Evolutionary conservation across 441 rosid species (phyloP).

Genomic region (Theobroma grandiflorum): DNA sequence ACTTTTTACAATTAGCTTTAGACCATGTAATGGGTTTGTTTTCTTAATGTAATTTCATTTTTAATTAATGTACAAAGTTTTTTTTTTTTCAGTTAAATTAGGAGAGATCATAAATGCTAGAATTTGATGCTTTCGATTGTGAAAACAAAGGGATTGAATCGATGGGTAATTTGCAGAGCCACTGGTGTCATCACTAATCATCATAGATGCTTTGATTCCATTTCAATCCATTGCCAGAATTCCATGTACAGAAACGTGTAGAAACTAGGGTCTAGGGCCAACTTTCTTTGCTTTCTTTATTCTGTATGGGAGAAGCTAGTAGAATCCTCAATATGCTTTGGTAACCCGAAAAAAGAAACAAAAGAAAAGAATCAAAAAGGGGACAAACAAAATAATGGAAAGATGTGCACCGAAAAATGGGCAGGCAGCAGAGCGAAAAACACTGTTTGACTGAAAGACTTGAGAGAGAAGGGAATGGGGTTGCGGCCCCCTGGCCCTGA

Average conservation of each 20-base stretch:
- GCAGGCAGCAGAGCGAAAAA: neutral
- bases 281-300: neutral
- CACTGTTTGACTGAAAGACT: neutral
- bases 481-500: neutral
- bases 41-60: too few relatives aligned
- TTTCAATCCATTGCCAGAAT: neutral
- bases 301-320: neutral
- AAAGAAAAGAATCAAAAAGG: neutral
- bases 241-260: slow-evolving; percentile 1
- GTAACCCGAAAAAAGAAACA: slow-evolving; percentile 4
- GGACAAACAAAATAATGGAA: neutral
- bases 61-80: too few relatives aligned
- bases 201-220: neutral
- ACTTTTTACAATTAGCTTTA: too few relatives aligned
- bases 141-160: neutral
- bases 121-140: too few relatives aligned
- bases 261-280: neutral
- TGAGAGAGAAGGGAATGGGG: slow-evolving; percentile 1
- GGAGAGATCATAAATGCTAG: too few relatives aligned
- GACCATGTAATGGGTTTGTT: too few relatives aligned
- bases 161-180: neutral
- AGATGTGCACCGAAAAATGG: slow-evolving; percentile 24
- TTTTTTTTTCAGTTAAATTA: too few relatives aligned
- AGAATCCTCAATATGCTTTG: neutral
- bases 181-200: neutral